Conservation (phyloP, 345 rosid species). For the Populus alba region DNA sequence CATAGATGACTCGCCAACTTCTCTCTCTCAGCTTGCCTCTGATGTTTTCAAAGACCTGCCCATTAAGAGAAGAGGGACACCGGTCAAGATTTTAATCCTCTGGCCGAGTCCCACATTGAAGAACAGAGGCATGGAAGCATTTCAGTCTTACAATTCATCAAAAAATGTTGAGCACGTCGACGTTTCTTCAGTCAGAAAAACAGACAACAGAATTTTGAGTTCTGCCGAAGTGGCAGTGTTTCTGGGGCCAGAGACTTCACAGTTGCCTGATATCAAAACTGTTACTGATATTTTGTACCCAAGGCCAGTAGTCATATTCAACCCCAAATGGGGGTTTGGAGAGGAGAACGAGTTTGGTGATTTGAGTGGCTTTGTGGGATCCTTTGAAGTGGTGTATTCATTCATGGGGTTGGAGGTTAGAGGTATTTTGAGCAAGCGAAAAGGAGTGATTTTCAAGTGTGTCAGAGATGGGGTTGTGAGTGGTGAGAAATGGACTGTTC, state of each 20-base stretch:
- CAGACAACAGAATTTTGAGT: conserved; percentile 26
- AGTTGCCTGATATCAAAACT: conserved; percentile 34
- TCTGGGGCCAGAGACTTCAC: conserved; percentile 60
- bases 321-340: conserved; percentile 69
- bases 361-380: conserved; percentile 41
- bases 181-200: conserved; percentile 27
- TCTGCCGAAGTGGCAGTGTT: conserved; percentile 64
- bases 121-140: conserved; percentile 38
- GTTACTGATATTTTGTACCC: conserved; percentile 43
- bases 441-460: conserved; percentile 69
- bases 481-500: conserved; percentile 72
- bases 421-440: conserved; percentile 66
- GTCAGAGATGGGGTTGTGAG: conserved; percentile 79
- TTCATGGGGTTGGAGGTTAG: conserved; percentile 70
- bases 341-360: conserved; percentile 60
- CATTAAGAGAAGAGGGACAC: conserved; percentile 56
- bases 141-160: conserved; percentile 24
- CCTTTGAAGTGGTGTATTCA: conserved; percentile 79
- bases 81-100: conserved; percentile 44
- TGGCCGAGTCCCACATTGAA: conserved; percentile 46
- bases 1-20: conserved; percentile 58
- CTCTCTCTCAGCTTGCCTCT: conserved; percentile 52
- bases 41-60: conserved; percentile 53
- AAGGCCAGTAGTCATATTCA: conserved; percentile 73
- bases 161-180: conserved; percentile 42